Conservation (phyloP, 352 stramenopile genomes). For the Elongisporangium prolatum region DNA sequence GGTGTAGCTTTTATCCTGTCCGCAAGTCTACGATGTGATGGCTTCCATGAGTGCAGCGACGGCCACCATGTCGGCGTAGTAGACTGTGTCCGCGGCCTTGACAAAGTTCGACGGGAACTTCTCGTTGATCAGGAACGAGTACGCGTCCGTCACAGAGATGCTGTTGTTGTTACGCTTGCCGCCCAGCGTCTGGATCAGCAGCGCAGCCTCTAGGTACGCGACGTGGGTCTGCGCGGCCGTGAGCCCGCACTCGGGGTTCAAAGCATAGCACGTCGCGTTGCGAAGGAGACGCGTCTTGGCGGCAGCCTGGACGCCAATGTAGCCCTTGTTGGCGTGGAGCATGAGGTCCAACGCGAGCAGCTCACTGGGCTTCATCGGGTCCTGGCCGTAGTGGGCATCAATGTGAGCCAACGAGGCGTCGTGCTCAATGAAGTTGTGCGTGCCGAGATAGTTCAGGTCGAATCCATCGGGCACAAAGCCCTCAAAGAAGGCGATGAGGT, state of each 20-base stretch:
- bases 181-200: neutral
- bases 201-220: neutral
- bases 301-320: constrained; percentile 1
- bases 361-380: constrained; percentile 4
- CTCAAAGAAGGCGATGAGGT: constrained; percentile 3
- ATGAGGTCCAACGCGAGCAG: constrained; percentile 5
- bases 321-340: constrained; percentile 6
- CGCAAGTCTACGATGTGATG: neutral
- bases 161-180: constrained; percentile 3
- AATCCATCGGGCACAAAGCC: constrained; percentile 15
- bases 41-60: neutral
- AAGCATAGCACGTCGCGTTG: constrained; percentile 6
- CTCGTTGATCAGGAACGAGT: constrained; percentile 29
- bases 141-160: constrained; percentile 18
- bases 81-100: constrained; percentile 1
- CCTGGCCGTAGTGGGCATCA: constrained; percentile 13
- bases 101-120: constrained; percentile 26
- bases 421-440: constrained; percentile 28
- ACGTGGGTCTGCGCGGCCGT: neutral
- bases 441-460: constrained; percentile 26
- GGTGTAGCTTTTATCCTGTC: neutral
- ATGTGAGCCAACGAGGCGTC: constrained; percentile 29
- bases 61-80: neutral
- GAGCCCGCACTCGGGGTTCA: constrained; percentile 11
- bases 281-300: constrained; percentile 5